A percentile compares a stretch with the other conserved stretches of the same genome.
Evolutionary conservation across 805 yeast species (phyloP).

Genomic region (Metschnikowia orientalis): DNA sequence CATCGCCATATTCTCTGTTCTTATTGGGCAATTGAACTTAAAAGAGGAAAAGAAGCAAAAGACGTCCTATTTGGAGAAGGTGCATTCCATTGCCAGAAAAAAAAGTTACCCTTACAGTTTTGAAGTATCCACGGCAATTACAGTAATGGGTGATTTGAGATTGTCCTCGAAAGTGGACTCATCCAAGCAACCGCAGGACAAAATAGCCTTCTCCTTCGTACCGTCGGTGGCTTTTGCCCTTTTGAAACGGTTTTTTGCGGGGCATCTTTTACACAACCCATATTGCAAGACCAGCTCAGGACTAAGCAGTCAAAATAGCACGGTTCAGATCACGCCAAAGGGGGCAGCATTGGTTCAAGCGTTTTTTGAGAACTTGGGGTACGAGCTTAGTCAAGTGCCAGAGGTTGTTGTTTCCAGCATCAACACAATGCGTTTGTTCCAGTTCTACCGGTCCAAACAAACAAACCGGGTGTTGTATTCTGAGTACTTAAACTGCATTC

Average conservation of each 20-base stretch:
- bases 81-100: slow-evolving; percentile 9
- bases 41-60: slow-evolving; percentile 8
- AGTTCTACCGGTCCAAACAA: slow-evolving; percentile 54
- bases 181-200: slow-evolving; percentile 41
- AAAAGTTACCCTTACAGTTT: slow-evolving; percentile 51
- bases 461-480: slow-evolving; percentile 60
- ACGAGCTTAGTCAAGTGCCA: slow-evolving; percentile 37
- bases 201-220: slow-evolving; percentile 52
- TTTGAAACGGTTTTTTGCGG: slow-evolving; percentile 50
- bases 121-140: slow-evolving; percentile 46
- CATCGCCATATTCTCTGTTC: slow-evolving; percentile 53
- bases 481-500: slow-evolving; percentile 56
- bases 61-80: slow-evolving; percentile 1
- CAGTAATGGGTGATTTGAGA: slow-evolving; percentile 45
- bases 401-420: slow-evolving; percentile 49
- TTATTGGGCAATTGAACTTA: slow-evolving; percentile 38
- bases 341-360: slow-evolving; percentile 69
- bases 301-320: slow-evolving; percentile 35
- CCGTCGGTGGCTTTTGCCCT: slow-evolving; percentile 43
- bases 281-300: slow-evolving; percentile 59
- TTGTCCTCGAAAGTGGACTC: slow-evolving; percentile 43
- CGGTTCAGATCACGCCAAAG: slow-evolving; percentile 85
- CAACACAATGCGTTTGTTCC: slow-evolving; percentile 69
- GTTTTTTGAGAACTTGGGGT: slow-evolving; percentile 56
- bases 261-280: slow-evolving; percentile 69